Evolutionary conservation across 345 rosid species (phyloP), one percentile per base, ranked within the genome.

Genomic region (Hibiscus trionum): DNA sequence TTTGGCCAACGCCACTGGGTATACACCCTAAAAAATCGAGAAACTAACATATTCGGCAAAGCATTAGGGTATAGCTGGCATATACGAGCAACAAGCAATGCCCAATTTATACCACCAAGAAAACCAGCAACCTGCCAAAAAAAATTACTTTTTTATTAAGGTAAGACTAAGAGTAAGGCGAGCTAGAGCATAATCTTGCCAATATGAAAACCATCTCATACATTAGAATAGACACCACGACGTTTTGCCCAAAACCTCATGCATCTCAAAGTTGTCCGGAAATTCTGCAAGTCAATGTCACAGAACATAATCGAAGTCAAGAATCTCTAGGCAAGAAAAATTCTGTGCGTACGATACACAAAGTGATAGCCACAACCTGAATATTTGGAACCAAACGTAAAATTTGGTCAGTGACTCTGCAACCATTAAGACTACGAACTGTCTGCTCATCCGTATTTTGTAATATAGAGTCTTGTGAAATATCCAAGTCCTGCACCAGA

Each of bases 81-180:
- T 80, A 95, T 95, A 70, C 99, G 94, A 78, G 98, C 99, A 75
- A 92, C 99, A 78, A 95, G 99, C 86, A 95, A 81, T 46, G 98
- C 98, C 98, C 96, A 92, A 61, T 95, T 95, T 79, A 95, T 87
- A 78, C 99, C 99, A 77, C 99, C 99, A 75, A 95, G 99, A 88
- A 95, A 95, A 65, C 99, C 98, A 37, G 97, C 62, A 82, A 95
- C 99, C 99, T 95, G 84, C 4, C 56, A 50, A 50, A 50, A 46
- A 47, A 17, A 61, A 64, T 9, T 73, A 50, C 9, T 33, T 55
- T 58, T 65, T 27, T 26, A 19, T 29, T 74, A 55, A 72, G 70
- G 37, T 63, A 74, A 61, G 60, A 56, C 12, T 26, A 62, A 61
- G 60, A 56, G 29, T 26, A 62, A 67, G 17, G 64, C 49, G 59